Conservation (phyloP, 2,329 filamentous ascomycete species). For the Talaromyces verruculosus region DNA sequence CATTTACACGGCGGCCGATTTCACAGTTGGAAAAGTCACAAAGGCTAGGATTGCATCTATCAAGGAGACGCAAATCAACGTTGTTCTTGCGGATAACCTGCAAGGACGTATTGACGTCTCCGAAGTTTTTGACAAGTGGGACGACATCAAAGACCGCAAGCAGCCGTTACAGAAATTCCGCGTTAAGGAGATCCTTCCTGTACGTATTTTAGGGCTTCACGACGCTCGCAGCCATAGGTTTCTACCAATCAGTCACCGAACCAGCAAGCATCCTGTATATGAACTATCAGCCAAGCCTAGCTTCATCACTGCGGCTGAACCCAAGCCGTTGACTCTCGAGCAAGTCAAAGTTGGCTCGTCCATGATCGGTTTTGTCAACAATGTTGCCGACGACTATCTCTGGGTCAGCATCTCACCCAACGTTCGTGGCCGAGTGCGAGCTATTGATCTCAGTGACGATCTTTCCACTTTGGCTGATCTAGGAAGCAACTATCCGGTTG, state of each 20-base stretch:
- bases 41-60: constrained; percentile 79
- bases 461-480: constrained; percentile 75
- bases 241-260: constrained; percentile 83
- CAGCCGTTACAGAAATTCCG: constrained; percentile 74
- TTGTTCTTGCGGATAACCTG: constrained; percentile 80
- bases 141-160: constrained; percentile 80
- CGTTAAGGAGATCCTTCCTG: constrained; percentile 67
- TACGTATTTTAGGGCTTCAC: constrained; percentile 81
- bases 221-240: constrained; percentile 89
- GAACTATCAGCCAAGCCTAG: constrained; percentile 82
- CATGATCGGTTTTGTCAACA: constrained; percentile 87
- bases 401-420: constrained; percentile 92
- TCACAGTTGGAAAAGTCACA: constrained; percentile 69
- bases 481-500: constrained; percentile 77
- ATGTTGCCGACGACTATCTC: constrained; percentile 72
- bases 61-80: constrained; percentile 90
- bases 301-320: constrained; percentile 52
- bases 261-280: constrained; percentile 73
- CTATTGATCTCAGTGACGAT: constrained; percentile 85
- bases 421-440: constrained; percentile 77
- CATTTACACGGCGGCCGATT: constrained; percentile 67
- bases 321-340: constrained; percentile 67
- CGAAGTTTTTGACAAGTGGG: constrained; percentile 84
- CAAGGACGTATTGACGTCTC: constrained; percentile 93
- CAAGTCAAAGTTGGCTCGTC: constrained; percentile 70